A percentile compares a stretch with the other conserved stretches of the same genome.
Conservation (phyloP, 208 protist genomes). For the Novymonas esmeraldas region DNA sequence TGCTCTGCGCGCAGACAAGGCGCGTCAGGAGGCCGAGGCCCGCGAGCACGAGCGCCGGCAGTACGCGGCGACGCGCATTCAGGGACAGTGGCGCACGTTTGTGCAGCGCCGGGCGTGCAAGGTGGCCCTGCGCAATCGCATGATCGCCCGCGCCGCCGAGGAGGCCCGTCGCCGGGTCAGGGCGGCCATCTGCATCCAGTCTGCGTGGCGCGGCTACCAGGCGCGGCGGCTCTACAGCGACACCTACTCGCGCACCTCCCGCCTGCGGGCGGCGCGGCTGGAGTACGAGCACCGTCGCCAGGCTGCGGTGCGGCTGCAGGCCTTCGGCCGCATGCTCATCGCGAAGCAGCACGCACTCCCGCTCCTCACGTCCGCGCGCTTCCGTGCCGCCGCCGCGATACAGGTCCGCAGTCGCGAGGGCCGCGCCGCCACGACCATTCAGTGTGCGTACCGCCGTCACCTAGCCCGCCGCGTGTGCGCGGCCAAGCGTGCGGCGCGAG, state of each 20-base stretch:
- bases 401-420: constrained; percentile 29
- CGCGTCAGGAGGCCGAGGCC: constrained; percentile 16
- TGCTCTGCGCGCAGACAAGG: constrained; percentile 25
- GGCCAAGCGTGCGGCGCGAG: constrained; percentile 19
- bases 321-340: constrained; percentile 74
- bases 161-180: constrained; percentile 37
- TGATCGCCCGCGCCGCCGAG: constrained; percentile 36
- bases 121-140: constrained; percentile 28
- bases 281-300: constrained; percentile 52
- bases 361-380: constrained; percentile 48
- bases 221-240: constrained; percentile 28
- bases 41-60: constrained; percentile 23
- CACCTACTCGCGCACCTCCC: constrained; percentile 30
- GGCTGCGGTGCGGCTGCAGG: constrained; percentile 72
- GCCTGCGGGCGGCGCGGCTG: constrained; percentile 41
- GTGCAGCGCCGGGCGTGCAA: constrained; percentile 21
- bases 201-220: constrained; percentile 51
- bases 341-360: constrained; percentile 32
- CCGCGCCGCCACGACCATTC: constrained; percentile 55
- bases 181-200: constrained; percentile 71
- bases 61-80: constrained; percentile 31
- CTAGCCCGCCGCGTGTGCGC: constrained; percentile 37
- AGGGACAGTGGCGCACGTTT: constrained; percentile 29
- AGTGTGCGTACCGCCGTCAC: constrained; percentile 64
- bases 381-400: constrained; percentile 58